Evolutionary conservation across 2,329 filamentous ascomycete species (phyloP).

Genomic region (Aureobasidium sp.): DNA sequence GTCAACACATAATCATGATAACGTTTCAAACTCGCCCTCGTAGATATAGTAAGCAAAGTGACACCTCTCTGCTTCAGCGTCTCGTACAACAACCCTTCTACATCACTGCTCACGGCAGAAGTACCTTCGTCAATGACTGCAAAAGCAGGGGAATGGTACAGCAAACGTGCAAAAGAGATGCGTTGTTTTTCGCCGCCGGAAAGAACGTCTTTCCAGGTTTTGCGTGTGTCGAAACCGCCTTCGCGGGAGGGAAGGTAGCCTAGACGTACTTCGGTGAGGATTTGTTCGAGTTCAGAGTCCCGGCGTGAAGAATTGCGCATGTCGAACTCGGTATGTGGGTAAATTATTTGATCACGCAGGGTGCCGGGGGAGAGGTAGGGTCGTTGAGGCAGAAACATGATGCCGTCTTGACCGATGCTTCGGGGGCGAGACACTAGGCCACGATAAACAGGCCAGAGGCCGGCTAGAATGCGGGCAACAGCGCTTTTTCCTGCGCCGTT

Average conservation of each 20-base stretch:
- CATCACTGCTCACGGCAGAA: constrained; percentile 86
- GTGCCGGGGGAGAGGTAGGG: constrained; percentile 91
- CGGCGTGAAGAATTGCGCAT: constrained; percentile 76
- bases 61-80: constrained; percentile 88
- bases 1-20: constrained; percentile 91
- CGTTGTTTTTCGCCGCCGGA: constrained; percentile 96
- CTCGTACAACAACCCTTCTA: constrained; percentile 90
- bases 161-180: constrained; percentile 78
- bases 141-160: constrained; percentile 93
- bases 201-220: constrained; percentile 98
- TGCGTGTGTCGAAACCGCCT: constrained; percentile 92
- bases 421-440: constrained; percentile 86
- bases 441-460: constrained; percentile 92
- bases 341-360: constrained; percentile 93
- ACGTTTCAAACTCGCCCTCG: constrained; percentile 85
- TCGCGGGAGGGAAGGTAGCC: constrained; percentile 88
- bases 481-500: constrained; percentile 93
- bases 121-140: constrained; percentile 95
- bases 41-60: constrained; percentile 93
- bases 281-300: constrained; percentile 68
- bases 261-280: constrained; percentile 76
- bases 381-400: constrained; percentile 96
- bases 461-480: constrained; percentile 79
- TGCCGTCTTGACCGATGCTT: constrained; percentile 63
- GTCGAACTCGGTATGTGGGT: constrained; percentile 88